These are phyloP conservation scores for Calocybe gambosa DNA, from an alignment of 1,284 basidiomycete genomes.

Conservation along the genomic window DNA sequence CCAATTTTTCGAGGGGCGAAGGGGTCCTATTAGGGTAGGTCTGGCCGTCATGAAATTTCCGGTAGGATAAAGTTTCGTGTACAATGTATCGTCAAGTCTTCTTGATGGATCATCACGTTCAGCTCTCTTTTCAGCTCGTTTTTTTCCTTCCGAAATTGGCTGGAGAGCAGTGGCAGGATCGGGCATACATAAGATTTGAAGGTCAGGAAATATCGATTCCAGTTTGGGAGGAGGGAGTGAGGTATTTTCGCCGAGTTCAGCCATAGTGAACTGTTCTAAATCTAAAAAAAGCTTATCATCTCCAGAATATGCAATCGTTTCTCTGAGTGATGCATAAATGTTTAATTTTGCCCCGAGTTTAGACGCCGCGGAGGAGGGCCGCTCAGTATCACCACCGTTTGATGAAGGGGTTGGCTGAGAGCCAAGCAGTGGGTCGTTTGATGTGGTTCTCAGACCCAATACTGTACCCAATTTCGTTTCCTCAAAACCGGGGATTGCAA, in stretches of 20 bases:
- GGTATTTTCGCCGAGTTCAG: constrained; percentile 14
- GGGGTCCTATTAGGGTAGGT: constrained; percentile 61
- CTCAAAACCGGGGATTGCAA: constrained; percentile 32
- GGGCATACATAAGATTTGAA: constrained; percentile 47
- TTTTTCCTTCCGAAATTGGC: constrained; percentile 36
- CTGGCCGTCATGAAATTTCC: constrained; percentile 63
- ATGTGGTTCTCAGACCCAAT: constrained; percentile 13
- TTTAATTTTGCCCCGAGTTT: constrained; percentile 37
- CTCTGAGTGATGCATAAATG: constrained; percentile 50
- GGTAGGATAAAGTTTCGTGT: constrained; percentile 59
- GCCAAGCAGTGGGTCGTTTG: constrained; percentile 12
- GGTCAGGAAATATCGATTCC: constrained; percentile 58
- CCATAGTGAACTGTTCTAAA: constrained; percentile 38
- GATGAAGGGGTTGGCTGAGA: constrained; percentile 20
- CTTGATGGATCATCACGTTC: constrained; percentile 69
- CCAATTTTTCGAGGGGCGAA: constrained; percentile 65
- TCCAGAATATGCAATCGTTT: constrained; percentile 53
- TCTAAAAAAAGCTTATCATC: constrained; percentile 56
- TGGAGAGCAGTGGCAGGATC: constrained; percentile 34
- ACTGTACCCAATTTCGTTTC: constrained; percentile 5
- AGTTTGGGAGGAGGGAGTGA: constrained; percentile 39
- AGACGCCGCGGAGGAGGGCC: constrained; percentile 15
- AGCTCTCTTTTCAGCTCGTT: constrained; percentile 48
- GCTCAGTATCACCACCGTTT: constrained; percentile 25
- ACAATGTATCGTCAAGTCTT: constrained; percentile 60